Evolutionary conservation across 2,329 filamentous ascomycete genomes (phyloP).

Genomic region (Fusarium tjaetaba): DNA sequence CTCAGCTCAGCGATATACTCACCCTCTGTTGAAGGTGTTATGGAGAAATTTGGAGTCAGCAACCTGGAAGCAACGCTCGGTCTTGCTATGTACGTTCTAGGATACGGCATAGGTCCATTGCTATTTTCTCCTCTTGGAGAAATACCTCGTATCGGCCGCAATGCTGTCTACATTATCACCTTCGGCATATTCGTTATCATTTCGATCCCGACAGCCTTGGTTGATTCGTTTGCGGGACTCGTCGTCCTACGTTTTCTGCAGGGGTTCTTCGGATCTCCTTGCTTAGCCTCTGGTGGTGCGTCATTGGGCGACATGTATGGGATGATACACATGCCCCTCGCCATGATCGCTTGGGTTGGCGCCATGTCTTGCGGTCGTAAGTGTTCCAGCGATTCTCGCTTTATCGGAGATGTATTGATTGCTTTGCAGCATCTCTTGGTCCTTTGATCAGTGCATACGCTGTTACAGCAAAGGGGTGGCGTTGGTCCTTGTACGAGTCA

Average conservation of each 20-base stretch:
- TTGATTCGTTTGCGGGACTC: slow-evolving; percentile 69
- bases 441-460: slow-evolving; percentile 69
- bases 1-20: slow-evolving; percentile 58
- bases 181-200: slow-evolving; percentile 75
- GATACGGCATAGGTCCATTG: slow-evolving; percentile 70
- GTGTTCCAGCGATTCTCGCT: accelerated
- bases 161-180: slow-evolving; percentile 72
- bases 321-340: slow-evolving; percentile 60
- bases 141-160: slow-evolving; percentile 72
- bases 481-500: slow-evolving; percentile 72
- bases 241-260: slow-evolving; percentile 71
- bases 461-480: slow-evolving; percentile 66
- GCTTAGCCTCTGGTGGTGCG: slow-evolving; percentile 67
- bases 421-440: slow-evolving; percentile 60
- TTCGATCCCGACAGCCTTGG: slow-evolving; percentile 70
- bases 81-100: slow-evolving; percentile 70
- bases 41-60: slow-evolving; percentile 62
- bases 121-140: slow-evolving; percentile 74
- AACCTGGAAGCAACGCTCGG: slow-evolving; percentile 63
- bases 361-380: not conserved
- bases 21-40: slow-evolving; percentile 57
- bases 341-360: slow-evolving; percentile 12
- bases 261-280: slow-evolving; percentile 73
- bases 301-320: slow-evolving; percentile 61
- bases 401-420: not conserved